A percentile compares a stretch with the other conserved stretches of the same genome.
Evolutionary conservation across 805 yeast species (phyloP).

Genomic region (Ogataea sp.): DNA sequence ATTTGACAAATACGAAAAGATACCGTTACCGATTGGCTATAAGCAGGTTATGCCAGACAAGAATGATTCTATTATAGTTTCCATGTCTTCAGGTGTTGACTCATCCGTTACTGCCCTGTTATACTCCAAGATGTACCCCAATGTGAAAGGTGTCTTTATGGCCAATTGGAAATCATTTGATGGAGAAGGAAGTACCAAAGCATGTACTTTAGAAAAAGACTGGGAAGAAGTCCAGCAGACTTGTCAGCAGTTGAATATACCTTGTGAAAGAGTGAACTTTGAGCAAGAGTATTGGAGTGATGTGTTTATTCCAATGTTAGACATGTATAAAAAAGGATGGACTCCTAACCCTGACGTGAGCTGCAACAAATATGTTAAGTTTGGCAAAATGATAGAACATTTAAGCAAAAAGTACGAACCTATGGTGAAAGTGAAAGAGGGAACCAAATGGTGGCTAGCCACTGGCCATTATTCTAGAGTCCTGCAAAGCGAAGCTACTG

Average conservation of each 20-base stretch:
- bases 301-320: conserved; percentile 90
- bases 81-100: conserved; percentile 97
- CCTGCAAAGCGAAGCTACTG: conserved; percentile 24
- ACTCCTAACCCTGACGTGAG: conserved; percentile 96
- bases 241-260: conserved; percentile 52
- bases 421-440: not conserved
- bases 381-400: conserved; percentile 65
- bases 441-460: conserved; percentile 67
- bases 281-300: conserved; percentile 90
- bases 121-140: conserved; percentile 42
- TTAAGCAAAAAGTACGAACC: conserved; percentile 33
- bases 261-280: conserved; percentile 70
- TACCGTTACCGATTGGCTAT: conserved; percentile 3
- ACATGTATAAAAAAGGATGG: conserved; percentile 55
- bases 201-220: conserved; percentile 71
- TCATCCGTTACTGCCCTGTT: conserved; percentile 73
- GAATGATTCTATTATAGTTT: conserved; percentile 63
- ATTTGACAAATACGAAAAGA: not conserved
- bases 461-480: conserved; percentile 78
- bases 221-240: conserved; percentile 78
- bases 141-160: conserved; percentile 84
- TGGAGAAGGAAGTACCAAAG: conserved; percentile 18
- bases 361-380: conserved; percentile 80
- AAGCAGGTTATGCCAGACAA: conserved; percentile 36
- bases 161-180: conserved; percentile 75